phyloP scores from a whole-genome alignment of 2,329 filamentous ascomycete species.

The Didymella pinodella region DNA sequence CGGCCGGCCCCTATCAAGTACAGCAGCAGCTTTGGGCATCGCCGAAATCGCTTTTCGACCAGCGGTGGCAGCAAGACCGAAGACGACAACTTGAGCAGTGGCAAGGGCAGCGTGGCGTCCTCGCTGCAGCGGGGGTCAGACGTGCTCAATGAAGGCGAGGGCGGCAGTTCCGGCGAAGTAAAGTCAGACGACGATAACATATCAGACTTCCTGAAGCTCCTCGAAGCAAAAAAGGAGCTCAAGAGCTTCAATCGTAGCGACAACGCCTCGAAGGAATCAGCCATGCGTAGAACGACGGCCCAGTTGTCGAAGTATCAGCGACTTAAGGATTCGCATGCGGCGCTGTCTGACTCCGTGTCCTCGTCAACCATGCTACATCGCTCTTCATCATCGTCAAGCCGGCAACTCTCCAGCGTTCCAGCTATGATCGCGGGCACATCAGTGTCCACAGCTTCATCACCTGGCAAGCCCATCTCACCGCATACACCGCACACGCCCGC shows the following conservation, averaged over 20 bases:
- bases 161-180: conserved; percentile 69
- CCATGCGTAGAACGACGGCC: conserved; percentile 77
- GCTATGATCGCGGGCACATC: conserved; percentile 71
- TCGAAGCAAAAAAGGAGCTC: conserved; percentile 88
- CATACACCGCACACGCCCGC: conserved; percentile 93
- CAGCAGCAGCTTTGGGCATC: conserved; percentile 92
- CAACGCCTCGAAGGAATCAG: conserved; percentile 66
- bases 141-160: conserved; percentile 73
- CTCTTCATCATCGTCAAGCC: conserved; percentile 79
- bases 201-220: conserved; percentile 86
- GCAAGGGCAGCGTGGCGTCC: conserved; percentile 77
- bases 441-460: conserved; percentile 85
- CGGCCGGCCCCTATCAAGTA: conserved; percentile 82
- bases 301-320: conserved; percentile 85
- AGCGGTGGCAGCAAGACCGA: conserved; percentile 74
- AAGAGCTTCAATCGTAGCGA: conserved; percentile 77
- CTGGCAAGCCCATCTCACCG: conserved; percentile 85
- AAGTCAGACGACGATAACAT: conserved; percentile 91
- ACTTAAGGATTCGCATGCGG: conserved; percentile 89
- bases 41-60: conserved; percentile 78
- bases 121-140: conserved; percentile 79
- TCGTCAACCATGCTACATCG: conserved; percentile 86
- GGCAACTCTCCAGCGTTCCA: conserved; percentile 72
- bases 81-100: conserved; percentile 80
- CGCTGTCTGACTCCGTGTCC: conserved; percentile 90